Evolutionary conservation across 176 grass and related monocot genomes (phyloP).

Genomic region (Saccharum spontaneum): DNA sequence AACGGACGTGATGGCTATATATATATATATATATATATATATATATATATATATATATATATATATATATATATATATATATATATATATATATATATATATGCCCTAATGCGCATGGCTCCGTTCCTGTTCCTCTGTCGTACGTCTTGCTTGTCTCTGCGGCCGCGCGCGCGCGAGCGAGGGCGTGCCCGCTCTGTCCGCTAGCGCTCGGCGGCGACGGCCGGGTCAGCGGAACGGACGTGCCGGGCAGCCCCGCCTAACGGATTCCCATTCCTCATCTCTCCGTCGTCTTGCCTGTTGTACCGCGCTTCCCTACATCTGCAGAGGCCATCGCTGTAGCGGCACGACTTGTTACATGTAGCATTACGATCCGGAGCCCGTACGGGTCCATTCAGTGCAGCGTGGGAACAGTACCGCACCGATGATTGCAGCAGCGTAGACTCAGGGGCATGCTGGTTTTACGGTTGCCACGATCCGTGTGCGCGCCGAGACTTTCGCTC

Average conservation of each 20-base stretch:
- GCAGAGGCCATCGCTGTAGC: too few relatives aligned
- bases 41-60: too few relatives aligned
- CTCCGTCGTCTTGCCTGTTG: not conserved
- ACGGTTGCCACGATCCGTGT: not conserved
- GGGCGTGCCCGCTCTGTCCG: constrained; percentile 18
- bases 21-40: too few relatives aligned
- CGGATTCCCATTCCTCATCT: not conserved
- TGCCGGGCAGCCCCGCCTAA: not conserved
- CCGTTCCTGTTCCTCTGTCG: not conserved
- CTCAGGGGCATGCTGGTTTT: not conserved
- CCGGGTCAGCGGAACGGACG: constrained; percentile 15
- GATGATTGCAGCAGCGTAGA: constrained; percentile 32
- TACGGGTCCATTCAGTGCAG: not conserved
- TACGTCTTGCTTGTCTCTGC: not conserved
- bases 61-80: too few relatives aligned
- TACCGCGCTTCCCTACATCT: not conserved
- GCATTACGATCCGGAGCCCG: too few relatives aligned
- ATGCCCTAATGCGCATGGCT: not conserved
- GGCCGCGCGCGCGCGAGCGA: not conserved
- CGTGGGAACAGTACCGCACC: not conserved
- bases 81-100: too few relatives aligned
- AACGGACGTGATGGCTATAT: constrained; percentile 18
- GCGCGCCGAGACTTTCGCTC: too few relatives aligned
- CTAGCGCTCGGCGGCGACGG: constrained; percentile 28
- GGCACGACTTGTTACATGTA: too few relatives aligned